Percentiles rank a stretch among this genome's conserved stretches.
These are phyloP conservation scores for Leptosphaerulina australis DNA, from an alignment of 2,329 filamentous ascomycete species.

Conservation along the genomic window DNA sequence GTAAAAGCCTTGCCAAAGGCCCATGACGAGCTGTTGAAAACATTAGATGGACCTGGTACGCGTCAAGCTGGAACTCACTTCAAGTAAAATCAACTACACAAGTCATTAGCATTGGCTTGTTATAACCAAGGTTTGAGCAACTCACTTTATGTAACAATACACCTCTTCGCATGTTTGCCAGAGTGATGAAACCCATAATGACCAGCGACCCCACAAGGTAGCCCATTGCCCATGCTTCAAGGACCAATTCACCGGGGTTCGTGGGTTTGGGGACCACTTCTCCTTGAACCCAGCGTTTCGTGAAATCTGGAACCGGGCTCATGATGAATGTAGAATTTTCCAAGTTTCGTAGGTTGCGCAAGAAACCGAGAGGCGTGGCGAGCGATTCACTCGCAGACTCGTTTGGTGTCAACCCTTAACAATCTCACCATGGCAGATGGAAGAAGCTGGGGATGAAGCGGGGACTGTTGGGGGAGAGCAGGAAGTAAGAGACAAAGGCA, in stretches of 20 bases:
- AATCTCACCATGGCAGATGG: slow-evolving; percentile 29
- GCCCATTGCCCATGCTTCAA: slow-evolving; percentile 51
- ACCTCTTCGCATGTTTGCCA: slow-evolving; percentile 56
- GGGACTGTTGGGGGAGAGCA: slow-evolving; percentile 4
- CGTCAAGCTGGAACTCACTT: slow-evolving; percentile 41
- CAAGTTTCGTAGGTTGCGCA: slow-evolving; percentile 14
- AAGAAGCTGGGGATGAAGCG: slow-evolving; percentile 1
- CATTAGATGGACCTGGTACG: slow-evolving; percentile 16
- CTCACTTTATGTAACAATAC: slow-evolving; percentile 56
- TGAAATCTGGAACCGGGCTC: slow-evolving; percentile 23
- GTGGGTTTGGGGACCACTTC: slow-evolving; percentile 40
- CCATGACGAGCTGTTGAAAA: slow-evolving; percentile 57
- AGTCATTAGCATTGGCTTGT: slow-evolving; percentile 24
- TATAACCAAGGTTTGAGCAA: not conserved
- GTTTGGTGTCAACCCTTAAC: slow-evolving; percentile 19
- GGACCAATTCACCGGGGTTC: slow-evolving; percentile 42
- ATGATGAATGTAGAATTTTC: slow-evolving; percentile 28
- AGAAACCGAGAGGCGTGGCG: slow-evolving; percentile 23
- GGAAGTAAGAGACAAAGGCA: slow-evolving; percentile 11
- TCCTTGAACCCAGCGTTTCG: slow-evolving; percentile 18
- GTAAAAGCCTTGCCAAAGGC: slow-evolving; percentile 64
- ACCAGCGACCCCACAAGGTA: slow-evolving; percentile 52
- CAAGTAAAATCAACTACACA: slow-evolving; percentile 54
- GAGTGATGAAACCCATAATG: slow-evolving; percentile 56
- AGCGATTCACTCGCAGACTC: slow-evolving; percentile 30